Evolutionary conservation across 108 stramenopile genomes (phyloP), one percentile per base, ranked within the genome.

Genomic region (Pseudonitzschia multiseries): DNA sequence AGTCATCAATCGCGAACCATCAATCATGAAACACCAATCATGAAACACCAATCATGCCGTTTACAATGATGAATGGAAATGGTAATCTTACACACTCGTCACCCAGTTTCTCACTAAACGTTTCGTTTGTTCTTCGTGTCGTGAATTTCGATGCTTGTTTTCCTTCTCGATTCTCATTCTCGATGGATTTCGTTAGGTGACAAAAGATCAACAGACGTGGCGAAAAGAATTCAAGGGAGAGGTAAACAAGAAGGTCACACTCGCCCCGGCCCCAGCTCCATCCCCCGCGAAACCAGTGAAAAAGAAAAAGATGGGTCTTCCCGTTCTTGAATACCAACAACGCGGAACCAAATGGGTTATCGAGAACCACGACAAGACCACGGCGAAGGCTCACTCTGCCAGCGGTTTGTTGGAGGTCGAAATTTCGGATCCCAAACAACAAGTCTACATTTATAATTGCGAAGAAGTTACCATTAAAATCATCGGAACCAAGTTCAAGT

Each of bases 191-290:
- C 9, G 1, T 13, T 43, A 81, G 84, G 80, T 85, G 31, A 85
- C 90, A 27, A 90, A 87, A 75, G 98, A 98, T 68, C 89, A 91
- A 82, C 96, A 98, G 81, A 98, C 98, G 20, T 98, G 96, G 96
- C 79, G 96, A 33, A 88, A 93, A 81, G 98, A 97, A 73, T 98
- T 84, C 89, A 87, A 93, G 76, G 87, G 73, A 48, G 89, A 62
- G 1, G 73, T 68, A n/a, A 79, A 52, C 1, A 43, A 81, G 1
- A 67, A 71, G 13, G 54, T 77, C 22, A 36, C 44, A 13, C 69
- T 56, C 27, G 28, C 65, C 12, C 31, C 74, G 24, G 24, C 72
- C 33, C 18, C 48, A 5, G 32, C 79, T 6, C 68, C 83, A 26
- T 68, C 71, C 21, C n/a, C 79, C 36, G 8, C 29, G 33, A 78